Percentiles rank a stretch among this genome's conserved stretches.
Evolutionary conservation across 768 basidiomycete species (phyloP).

Genomic region (Hebeloma cylindrosporum): DNA sequence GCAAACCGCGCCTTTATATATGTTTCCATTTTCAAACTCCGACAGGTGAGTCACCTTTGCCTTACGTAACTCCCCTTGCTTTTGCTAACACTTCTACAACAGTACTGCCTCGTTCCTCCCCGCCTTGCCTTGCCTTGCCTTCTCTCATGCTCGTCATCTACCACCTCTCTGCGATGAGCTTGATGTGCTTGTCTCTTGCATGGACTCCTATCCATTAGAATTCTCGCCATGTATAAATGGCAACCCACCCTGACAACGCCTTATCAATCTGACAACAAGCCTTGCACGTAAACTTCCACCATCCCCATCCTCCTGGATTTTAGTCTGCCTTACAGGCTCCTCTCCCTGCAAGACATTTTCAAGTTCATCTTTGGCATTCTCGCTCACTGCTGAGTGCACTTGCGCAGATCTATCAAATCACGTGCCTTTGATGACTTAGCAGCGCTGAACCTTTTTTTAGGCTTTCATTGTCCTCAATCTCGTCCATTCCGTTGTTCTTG

Average conservation of each 20-base stretch:
- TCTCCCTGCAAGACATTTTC: too few species aligned
- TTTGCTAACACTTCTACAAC: slow-evolving; percentile 22
- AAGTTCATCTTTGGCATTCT: too few species aligned
- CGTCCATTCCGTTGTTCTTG: slow-evolving; percentile 2
- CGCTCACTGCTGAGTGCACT: too few species aligned
- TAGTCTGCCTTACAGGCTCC: not conserved
- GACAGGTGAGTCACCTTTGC: slow-evolving; percentile 35
- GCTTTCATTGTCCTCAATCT: not conserved
- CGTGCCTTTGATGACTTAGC: too few species aligned
- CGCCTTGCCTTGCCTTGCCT: slow-evolving; percentile 1
- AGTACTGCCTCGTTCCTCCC: slow-evolving; percentile 12
- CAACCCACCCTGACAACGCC: slow-evolving; percentile 26
- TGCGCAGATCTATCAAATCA: too few species aligned
- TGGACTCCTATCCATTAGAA: not conserved
- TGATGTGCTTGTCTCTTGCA: not conserved
- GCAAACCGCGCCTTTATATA: slow-evolving; percentile 45
- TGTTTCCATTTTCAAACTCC: slow-evolving; percentile 43
- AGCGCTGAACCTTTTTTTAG: too few species aligned
- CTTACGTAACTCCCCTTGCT: slow-evolving; percentile 46
- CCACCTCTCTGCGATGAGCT: not conserved
- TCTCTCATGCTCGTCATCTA: slow-evolving; percentile 2
- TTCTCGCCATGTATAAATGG: slow-evolving; percentile 16
- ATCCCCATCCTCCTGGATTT: slow-evolving; percentile 6
- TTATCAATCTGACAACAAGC: slow-evolving; percentile 20
- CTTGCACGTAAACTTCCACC: slow-evolving; percentile 16